Conservation (phyloP, 331 rosid genomes). For the Saraca asoca region DNA sequence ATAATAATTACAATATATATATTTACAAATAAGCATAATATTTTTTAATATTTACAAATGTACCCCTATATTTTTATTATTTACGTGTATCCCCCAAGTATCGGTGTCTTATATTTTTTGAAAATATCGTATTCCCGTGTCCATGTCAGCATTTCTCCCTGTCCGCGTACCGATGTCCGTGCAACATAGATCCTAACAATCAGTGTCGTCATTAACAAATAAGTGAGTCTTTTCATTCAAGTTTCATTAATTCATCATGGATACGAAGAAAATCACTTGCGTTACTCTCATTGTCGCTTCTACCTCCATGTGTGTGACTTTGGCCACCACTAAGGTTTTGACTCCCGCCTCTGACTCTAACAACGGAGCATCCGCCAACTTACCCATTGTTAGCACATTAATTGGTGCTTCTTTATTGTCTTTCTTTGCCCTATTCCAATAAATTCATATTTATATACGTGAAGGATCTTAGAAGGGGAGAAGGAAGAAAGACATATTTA, state of each 20-base stretch:
- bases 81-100: no score
- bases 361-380: slow-evolving; percentile 36
- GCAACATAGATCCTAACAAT: no score
- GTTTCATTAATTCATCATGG: slow-evolving; percentile 39
- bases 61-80: no score
- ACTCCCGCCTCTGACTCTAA: slow-evolving; percentile 38
- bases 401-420: slow-evolving; percentile 55
- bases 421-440: slow-evolving; percentile 49
- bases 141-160: no score
- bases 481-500: background rate
- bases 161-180: no score
- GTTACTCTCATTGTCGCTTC: slow-evolving; percentile 45
- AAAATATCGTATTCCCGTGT: no score
- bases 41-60: no score
- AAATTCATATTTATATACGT: background rate
- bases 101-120: no score
- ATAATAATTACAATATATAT: no score
- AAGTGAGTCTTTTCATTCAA: slow-evolving; percentile 41
- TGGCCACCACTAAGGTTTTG: slow-evolving; percentile 42
- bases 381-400: slow-evolving; percentile 53
- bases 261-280: slow-evolving; percentile 52
- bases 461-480: background rate
- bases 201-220: slow-evolving; percentile 18
- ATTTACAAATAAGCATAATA: no score
- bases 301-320: slow-evolving; percentile 45